phyloP scores from a whole-genome alignment of 345 rosid species.

The Citrus glauca region DNA sequence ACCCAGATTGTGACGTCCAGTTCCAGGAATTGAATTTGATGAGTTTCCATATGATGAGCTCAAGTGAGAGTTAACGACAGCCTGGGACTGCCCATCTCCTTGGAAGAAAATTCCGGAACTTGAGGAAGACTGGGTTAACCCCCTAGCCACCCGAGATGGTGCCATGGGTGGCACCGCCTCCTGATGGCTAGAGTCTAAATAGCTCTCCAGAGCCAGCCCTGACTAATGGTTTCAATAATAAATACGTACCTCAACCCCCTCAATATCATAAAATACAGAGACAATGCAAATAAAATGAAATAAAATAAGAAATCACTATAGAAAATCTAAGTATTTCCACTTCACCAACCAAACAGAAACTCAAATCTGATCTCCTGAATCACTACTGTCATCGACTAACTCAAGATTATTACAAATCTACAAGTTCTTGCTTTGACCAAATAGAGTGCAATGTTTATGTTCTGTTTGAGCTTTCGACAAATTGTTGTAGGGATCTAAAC shows the following conservation, averaged over 20 bases:
- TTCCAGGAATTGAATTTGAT: slow-evolving; percentile 69
- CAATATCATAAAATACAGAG: slow-evolving; percentile 24
- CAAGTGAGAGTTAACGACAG: slow-evolving; percentile 82
- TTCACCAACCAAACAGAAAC: slow-evolving; percentile 24
- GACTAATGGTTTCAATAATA: slow-evolving; percentile 26
- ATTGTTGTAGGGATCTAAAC: slow-evolving; percentile 41
- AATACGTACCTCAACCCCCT: slow-evolving; percentile 23
- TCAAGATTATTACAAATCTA: slow-evolving; percentile 18
- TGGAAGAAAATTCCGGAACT: slow-evolving; percentile 93
- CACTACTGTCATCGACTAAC: slow-evolving; percentile 20
- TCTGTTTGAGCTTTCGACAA: slow-evolving; percentile 39
- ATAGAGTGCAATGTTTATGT: slow-evolving; percentile 24
- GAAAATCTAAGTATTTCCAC: slow-evolving; percentile 13
- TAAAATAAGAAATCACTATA: neutral
- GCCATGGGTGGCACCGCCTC: slow-evolving; percentile 59
- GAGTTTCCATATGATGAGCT: slow-evolving; percentile 79
- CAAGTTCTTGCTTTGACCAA: slow-evolving; percentile 26
- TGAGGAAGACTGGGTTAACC: slow-evolving; percentile 84
- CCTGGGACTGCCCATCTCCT: slow-evolving; percentile 93
- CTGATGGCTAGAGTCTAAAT: slow-evolving; percentile 55
- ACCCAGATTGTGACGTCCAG: slow-evolving; percentile 63
- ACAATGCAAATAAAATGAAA: slow-evolving; percentile 3
- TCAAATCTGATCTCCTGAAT: slow-evolving; percentile 19
- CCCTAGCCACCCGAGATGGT: slow-evolving; percentile 78
- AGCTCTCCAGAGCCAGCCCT: slow-evolving; percentile 75